A percentile compares a stretch with the other conserved stretches of the same genome.
phyloP scores from a whole-genome alignment of 2,329 filamentous ascomycete genomes.

The Tympanopsis confertula region DNA sequence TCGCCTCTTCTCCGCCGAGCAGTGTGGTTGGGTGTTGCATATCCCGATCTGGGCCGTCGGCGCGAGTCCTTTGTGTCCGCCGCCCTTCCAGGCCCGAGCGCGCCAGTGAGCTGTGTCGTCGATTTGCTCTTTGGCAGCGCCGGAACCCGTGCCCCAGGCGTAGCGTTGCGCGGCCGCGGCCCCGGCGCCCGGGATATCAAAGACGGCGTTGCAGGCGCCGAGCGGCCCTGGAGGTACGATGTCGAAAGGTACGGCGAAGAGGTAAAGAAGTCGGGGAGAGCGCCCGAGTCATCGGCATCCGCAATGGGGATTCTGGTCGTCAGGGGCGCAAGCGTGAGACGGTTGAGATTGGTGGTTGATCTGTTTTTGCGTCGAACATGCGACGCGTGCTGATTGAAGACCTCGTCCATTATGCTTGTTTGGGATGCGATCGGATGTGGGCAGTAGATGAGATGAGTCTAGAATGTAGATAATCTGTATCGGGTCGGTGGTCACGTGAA shows the following conservation, averaged over 20 bases:
- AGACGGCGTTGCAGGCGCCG: slow-evolving; percentile 52
- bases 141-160: slow-evolving; percentile 19
- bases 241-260: slow-evolving; percentile 21
- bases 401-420: slow-evolving; percentile 37
- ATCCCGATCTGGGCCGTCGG: slow-evolving; percentile 4
- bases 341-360: slow-evolving; percentile 45
- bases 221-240: slow-evolving; percentile 50
- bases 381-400: slow-evolving; percentile 48
- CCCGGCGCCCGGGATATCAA: slow-evolving; percentile 17
- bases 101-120: slow-evolving; percentile 36
- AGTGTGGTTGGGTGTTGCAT: slow-evolving; percentile 6
- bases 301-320: slow-evolving; percentile 48
- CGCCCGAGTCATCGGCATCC: slow-evolving; percentile 30
- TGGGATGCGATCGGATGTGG: no score
- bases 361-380: slow-evolving; percentile 44
- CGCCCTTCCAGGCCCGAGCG: slow-evolving; percentile 11
- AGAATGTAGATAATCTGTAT: no score
- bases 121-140: slow-evolving; percentile 50
- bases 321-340: slow-evolving; percentile 51
- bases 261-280: slow-evolving; percentile 20
- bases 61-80: slow-evolving; percentile 20
- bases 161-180: slow-evolving; percentile 14
- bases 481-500: no score
- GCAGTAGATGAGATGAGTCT: no score
- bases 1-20: slow-evolving; percentile 13